Percentiles rank a stretch among this genome's conserved stretches.
Evolutionary conservation across 257 asterid species (phyloP).

Genomic region (Solanum rostratum): DNA sequence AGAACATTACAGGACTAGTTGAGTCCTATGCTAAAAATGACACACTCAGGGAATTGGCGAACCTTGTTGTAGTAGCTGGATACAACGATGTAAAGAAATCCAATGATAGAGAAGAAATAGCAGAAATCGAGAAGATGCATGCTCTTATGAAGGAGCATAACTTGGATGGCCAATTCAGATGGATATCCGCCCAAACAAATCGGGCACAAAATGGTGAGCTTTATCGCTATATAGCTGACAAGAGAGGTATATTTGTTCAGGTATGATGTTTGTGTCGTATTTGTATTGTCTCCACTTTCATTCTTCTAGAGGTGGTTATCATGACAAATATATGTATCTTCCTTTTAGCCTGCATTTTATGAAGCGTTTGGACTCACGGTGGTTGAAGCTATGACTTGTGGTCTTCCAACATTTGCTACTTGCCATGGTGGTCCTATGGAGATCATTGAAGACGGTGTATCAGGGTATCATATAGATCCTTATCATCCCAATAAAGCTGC

Average conservation of each 20-base stretch:
- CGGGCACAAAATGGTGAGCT: constrained; percentile 88
- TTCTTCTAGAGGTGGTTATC: neutral
- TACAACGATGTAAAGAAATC: constrained; percentile 65
- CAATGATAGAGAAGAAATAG: constrained; percentile 79
- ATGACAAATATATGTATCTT: neutral
- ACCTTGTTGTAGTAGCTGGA: constrained; percentile 91
- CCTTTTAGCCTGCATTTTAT: constrained; percentile 73
- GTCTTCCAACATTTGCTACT: constrained; percentile 90
- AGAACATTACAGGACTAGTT: constrained; percentile 84
- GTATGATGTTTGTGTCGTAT: constrained; percentile 11
- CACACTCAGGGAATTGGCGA: constrained; percentile 62
- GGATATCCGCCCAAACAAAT: constrained; percentile 82
- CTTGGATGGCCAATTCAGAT: constrained; percentile 63
- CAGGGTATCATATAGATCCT: constrained; percentile 91
- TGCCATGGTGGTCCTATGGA: constrained; percentile 93
- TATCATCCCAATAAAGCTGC: constrained; percentile 78
- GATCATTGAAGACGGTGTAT: constrained; percentile 77
- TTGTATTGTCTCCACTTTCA: neutral
- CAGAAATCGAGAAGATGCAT: constrained; percentile 95
- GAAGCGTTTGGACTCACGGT: constrained; percentile 99
- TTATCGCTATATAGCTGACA: constrained; percentile 91
- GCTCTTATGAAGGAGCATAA: constrained; percentile 51
- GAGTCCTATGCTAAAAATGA: constrained; percentile 72
- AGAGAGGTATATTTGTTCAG: constrained; percentile 90
- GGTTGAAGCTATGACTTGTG: constrained; percentile 94